These are phyloP conservation scores for Lodderomyces oxycetoniae DNA, from an alignment of 1,139 yeast genomes.

Conservation along the genomic window DNA sequence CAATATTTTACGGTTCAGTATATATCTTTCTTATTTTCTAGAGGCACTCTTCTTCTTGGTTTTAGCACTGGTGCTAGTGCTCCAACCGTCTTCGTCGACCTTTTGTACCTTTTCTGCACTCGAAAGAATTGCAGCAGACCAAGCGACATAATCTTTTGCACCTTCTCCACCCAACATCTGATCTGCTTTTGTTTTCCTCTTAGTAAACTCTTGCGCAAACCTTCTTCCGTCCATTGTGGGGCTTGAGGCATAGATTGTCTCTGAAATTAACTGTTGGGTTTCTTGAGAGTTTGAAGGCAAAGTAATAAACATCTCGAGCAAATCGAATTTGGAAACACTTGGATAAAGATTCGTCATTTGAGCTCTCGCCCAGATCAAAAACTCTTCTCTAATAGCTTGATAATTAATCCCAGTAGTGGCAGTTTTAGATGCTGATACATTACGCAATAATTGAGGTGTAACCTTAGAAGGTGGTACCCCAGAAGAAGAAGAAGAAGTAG, in stretches of 20 bases:
- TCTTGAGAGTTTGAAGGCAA: slow-evolving; percentile 66
- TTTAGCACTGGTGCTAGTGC: slow-evolving; percentile 47
- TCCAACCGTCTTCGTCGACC: slow-evolving; percentile 76
- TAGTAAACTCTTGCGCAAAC: slow-evolving; percentile 85
- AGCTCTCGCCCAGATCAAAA: slow-evolving; percentile 78
- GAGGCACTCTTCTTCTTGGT: slow-evolving; percentile 48
- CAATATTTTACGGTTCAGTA: not conserved
- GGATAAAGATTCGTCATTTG: slow-evolving; percentile 69
- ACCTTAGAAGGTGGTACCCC: slow-evolving; percentile 28
- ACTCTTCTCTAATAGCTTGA: slow-evolving; percentile 53
- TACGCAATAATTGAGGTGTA: slow-evolving; percentile 44
- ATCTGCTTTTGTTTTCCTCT: slow-evolving; percentile 71
- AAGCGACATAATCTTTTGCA: slow-evolving; percentile 50
- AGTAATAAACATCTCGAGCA: slow-evolving; percentile 73
- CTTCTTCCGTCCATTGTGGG: slow-evolving; percentile 93
- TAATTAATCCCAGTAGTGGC: slow-evolving; percentile 24
- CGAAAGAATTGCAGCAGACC: slow-evolving; percentile 60
- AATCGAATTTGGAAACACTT: slow-evolving; percentile 70
- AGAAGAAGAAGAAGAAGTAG: slow-evolving; percentile 12
- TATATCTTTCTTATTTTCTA: not conserved
- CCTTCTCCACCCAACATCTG: slow-evolving; percentile 36
- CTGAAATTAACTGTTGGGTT: slow-evolving; percentile 82
- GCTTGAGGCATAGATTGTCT: slow-evolving; percentile 85
- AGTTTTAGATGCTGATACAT: slow-evolving; percentile 38
- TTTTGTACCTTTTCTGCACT: slow-evolving; percentile 43